Evolutionary conservation across 164 flowering plant species (phyloP), one percentile per base, ranked within the genome.

Genomic region (grape (Vitis vinifera)): DNA sequence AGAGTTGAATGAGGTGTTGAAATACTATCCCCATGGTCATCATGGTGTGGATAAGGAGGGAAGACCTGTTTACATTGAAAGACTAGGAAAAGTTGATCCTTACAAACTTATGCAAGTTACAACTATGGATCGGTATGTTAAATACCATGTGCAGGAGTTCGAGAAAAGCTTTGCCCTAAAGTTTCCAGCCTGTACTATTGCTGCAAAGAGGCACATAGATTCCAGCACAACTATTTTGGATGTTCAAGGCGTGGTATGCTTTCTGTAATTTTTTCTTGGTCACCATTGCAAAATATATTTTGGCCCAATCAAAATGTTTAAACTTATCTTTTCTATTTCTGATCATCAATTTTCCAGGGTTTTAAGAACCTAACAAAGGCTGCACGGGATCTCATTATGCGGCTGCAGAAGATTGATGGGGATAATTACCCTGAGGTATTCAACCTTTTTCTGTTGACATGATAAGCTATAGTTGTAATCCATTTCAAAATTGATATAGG

Each of bases 371-470:
- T 93, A 53, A 86, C 82, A 58, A 89, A 91, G 78, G 58, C 87
- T 78, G 94, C 97, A 3, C 73, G 97, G 4, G 98, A 93, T 2
- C 89, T 93, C 65, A 81, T 93, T 30, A 65, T 72, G 80, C 86
- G 88, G 64, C 85, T 93, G 55, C 97, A 91, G 82, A 93, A 91
- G 83, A 81, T 93, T 77, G 98, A 93, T 84, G 82, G 91, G 69
- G 94, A 91, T 68, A 91, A 93, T 71, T 93, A 93, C 75, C 98
- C 97, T 55, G 97, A 91, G 89, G 97, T 93, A 71, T 69, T 37
- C 27, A 7, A 62, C 53, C 53, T 30, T 47, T 15, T 53, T 2
- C 13, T 49, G 30, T 63, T 51, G 23, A 27, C n/a, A 48, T 27
- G 55, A 57, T 57, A 31, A 50, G 19, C 63, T 16, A 51, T 50